Percentiles rank a stretch among this genome's conserved stretches.
Evolutionary conservation across 2,329 filamentous ascomycete genomes (phyloP).

Genomic region (Knoxdaviesia proteae): DNA sequence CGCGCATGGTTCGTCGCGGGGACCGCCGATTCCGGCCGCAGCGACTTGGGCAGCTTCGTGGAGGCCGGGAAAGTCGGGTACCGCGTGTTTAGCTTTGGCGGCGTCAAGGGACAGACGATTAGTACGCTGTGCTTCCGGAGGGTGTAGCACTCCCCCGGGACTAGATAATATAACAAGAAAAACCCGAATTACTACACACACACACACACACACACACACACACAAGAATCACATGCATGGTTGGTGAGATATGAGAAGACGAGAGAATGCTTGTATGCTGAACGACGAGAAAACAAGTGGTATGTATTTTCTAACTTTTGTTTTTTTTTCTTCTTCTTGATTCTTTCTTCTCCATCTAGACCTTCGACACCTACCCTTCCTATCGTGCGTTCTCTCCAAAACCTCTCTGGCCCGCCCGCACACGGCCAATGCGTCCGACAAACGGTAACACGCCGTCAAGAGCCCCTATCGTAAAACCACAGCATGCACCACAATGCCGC

Average conservation of each 20-base stretch:
- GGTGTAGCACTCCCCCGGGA: constrained; percentile 3
- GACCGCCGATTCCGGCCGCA: constrained; percentile 10
- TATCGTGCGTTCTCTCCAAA: too few species aligned
- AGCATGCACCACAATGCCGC: too few species aligned
- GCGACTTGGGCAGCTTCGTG: constrained; percentile 23
- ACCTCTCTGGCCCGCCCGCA: too few species aligned
- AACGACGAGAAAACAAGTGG: too few species aligned
- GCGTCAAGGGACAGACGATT: constrained; percentile 71
- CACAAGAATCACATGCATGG: neutral
- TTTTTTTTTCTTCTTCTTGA: too few species aligned
- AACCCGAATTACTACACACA: constrained; percentile 5
- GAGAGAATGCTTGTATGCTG: too few species aligned
- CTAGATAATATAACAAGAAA: constrained; percentile 1
- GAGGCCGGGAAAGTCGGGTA: constrained; percentile 56
- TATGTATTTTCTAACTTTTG: too few species aligned
- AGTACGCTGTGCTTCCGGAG: constrained; percentile 65
- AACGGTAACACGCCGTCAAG: too few species aligned
- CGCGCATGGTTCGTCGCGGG: constrained; percentile 49
- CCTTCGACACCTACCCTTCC: too few species aligned
- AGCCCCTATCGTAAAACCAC: too few species aligned
- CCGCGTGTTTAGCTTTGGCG: constrained; percentile 73
- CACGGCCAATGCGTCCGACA: too few species aligned
- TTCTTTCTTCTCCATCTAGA: too few species aligned
- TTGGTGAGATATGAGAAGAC: neutral
- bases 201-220: constrained; percentile 7